Evolutionary conservation across 2,329 filamentous ascomycete genomes (phyloP).

Genomic region (Tolypocladium album): DNA sequence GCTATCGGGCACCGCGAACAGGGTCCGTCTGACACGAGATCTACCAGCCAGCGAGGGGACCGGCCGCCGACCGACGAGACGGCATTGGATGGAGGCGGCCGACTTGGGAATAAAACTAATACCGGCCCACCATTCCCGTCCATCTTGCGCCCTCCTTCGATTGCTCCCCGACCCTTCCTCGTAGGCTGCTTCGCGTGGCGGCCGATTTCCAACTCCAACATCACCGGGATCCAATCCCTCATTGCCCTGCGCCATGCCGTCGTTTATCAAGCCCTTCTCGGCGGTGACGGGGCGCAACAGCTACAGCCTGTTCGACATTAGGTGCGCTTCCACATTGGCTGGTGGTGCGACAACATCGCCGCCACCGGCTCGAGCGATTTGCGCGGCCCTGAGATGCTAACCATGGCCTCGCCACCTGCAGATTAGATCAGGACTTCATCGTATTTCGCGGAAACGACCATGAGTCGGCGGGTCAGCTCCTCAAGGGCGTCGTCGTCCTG

Average conservation of each 20-base stretch:
- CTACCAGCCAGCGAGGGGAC: background rate
- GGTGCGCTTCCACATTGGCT: constrained; percentile 26
- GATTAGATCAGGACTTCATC: constrained; percentile 68
- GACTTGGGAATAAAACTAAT: background rate
- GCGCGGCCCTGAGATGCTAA: background rate
- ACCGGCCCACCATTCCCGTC: background rate
- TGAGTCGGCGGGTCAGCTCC: constrained; percentile 63
- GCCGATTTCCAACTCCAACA: background rate
- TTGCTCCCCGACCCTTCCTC: background rate
- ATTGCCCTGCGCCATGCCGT: constrained; percentile 32
- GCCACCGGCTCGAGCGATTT: background rate
- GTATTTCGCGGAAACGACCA: constrained; percentile 66
- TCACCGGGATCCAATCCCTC: background rate
- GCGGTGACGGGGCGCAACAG: constrained; percentile 39
- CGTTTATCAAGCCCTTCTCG: constrained; percentile 41
- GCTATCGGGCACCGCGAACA: background rate
- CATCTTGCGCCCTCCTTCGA: background rate
- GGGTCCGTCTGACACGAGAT: background rate
- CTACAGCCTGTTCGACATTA: constrained; percentile 47
- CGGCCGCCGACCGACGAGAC: background rate
- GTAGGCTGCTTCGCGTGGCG: background rate
- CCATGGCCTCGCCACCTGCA: constrained; percentile 19
- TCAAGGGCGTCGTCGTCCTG: constrained; percentile 64
- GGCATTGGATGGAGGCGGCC: background rate
- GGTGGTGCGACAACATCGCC: background rate